Evolutionary conservation across 1,284 basidiomycete species (phyloP).

Genomic region (Paramarasmius palmivorus): DNA sequence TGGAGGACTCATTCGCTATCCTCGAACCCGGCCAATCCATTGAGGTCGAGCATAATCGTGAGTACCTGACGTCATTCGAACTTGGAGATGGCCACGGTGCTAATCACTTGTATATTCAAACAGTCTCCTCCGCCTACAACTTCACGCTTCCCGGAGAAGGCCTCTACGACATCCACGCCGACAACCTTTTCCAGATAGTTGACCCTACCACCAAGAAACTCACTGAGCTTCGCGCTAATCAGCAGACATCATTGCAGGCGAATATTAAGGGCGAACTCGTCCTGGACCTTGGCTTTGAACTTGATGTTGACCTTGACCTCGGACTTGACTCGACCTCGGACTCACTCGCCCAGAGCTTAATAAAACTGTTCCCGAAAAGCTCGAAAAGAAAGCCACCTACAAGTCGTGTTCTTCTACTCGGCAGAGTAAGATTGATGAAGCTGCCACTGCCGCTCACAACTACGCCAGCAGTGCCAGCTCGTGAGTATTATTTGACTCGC

Average conservation of each 20-base stretch:
- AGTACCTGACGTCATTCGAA: conserved; percentile 11
- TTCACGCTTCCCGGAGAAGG: conserved; percentile 40
- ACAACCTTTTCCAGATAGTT: conserved; percentile 42
- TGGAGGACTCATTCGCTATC: conserved; percentile 28
- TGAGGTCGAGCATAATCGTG: conserved; percentile 37
- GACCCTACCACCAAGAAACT: conserved; percentile 28
- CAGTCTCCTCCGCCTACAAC: conserved; percentile 46
- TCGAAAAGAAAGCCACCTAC: conserved; percentile 34
- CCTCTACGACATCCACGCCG: conserved; percentile 39
- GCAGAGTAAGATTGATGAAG: conserved; percentile 31
- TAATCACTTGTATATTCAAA: background rate
- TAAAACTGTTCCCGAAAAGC: background rate
- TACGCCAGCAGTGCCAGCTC: conserved; percentile 33
- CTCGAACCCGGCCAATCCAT: conserved; percentile 42
- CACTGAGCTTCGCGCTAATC: conserved; percentile 30
- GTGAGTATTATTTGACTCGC: conserved; percentile 15
- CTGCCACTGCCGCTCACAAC: conserved; percentile 33
- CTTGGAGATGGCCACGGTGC: background rate
- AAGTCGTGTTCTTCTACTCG: conserved; percentile 35
- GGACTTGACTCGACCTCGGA: too few species aligned
- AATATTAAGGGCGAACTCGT: conserved; percentile 33
- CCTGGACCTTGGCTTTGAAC: too few species aligned
- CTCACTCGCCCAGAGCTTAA: conserved; percentile 22
- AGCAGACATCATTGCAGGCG: conserved; percentile 27
- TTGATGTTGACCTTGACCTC: too few species aligned